Evolutionary conservation across 192 early-diverging fungal genomes (phyloP), one percentile per base, ranked within the genome.

Genomic region (Chytriomyces sp.): DNA sequence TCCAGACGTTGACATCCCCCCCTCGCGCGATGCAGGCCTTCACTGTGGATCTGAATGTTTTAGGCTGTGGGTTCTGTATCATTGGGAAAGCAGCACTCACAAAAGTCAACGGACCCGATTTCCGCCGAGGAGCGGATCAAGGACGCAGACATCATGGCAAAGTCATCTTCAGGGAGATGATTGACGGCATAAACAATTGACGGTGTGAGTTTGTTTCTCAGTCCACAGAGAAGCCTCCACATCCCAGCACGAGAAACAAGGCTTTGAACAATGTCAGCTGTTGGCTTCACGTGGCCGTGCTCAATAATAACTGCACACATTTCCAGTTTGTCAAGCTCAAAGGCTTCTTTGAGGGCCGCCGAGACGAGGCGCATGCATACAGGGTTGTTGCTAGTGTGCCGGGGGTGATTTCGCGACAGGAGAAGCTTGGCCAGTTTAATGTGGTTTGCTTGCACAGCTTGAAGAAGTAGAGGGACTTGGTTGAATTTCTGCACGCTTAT

Each of bases 361-460:
- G 28, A 24, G 20, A 77, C 47, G 28, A n/a, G 35, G 35, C 3
- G 35, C 35, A 35, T 35, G 4, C 35, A 50, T 64, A 24, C 7
- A 10, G 47, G 13, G 23, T 9, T 50, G 28, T 28, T 23, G 3
- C 6, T 44, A 9, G 23, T 26, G 43, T n/a, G 67, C 20, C 18
- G 61, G n/a, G 4, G 11, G 10, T 26, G 44, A 61, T 61, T 9
- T 61, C 10, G 45, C 11, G 9, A 10, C 5, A 81, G 44, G 20
- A 81, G 61, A 16, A 81, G 61, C 20, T 64, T 47, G 8, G 61
- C 71, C 26, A 81, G 50, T n/a, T 72, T 63, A 49, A 67, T 35
- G 59, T 81, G 69, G 35, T 80, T 81, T 13, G 76, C 77, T 53
- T 65, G 68, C 9, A 81, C 80, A 8, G 80, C 80, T 67, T 81